Base-by-base conservation (phyloP, 148 eudicot species). In the Vaccinium corymbosum region DNA sequence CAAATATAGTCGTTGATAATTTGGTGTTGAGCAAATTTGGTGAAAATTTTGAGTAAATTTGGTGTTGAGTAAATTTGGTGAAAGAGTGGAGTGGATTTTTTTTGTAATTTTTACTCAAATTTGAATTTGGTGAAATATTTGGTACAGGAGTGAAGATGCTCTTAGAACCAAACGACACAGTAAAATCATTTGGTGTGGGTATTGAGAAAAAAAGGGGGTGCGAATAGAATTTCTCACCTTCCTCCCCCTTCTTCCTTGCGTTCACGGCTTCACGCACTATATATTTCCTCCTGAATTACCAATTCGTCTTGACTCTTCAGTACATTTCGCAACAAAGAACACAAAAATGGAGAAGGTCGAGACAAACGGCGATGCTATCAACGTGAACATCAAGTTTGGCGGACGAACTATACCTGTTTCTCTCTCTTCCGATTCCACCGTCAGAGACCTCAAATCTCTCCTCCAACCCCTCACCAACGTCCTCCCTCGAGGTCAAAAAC, bases 401-500 rank as follows among this genome's bases (percentile, higher is more conserved):
- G 97, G 97, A 50, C 83, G 89, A 64, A 87, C 91, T 0, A 92
- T 95, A 7, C 91, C 90, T 0, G 11, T 94, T 0, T 57, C 84
- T 48, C 84, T 91, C 51, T 71, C 88, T 0, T 50, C 48, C 1
- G 83, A 88, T 4, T 87, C 94, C 75, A 89, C 92, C 83, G 82
- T 97, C 73, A 83, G 85, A 77, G 84, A 97, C 76, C 94, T 97
- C 71, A 97, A 97, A 87, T 82, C 84, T 35, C 76, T 86, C n/a
- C 93, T 97, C 27, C 97, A 92, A 80, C 85, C 92, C 77, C 87
- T 89, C 85, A 97, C 99, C 79, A 90, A 97, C 80, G 94, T 94
- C 86, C 99, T 97, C 84, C 95, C 96, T 81, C 95, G 98, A n/a
- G 99, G 98, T 74, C 99, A 97, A 56, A 95, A 94, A 80, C 96